These are phyloP conservation scores for Sarocladium kiliense DNA, from an alignment of 2,329 filamentous ascomycete genomes.

Conservation along the genomic window DNA sequence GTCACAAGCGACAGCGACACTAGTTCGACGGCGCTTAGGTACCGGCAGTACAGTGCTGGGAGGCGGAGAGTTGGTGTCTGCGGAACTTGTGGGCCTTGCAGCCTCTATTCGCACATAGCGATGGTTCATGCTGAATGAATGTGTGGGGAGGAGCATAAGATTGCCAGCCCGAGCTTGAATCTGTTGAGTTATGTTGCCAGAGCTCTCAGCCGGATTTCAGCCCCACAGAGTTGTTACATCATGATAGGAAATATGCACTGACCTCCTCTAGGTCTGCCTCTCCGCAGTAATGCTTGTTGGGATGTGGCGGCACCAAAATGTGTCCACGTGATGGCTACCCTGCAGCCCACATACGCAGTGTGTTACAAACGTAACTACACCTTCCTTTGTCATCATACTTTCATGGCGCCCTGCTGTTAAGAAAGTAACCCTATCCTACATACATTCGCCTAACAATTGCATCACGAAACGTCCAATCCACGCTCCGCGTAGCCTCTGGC, in stretches of 20 bases:
- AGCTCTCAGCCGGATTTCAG: too few species aligned
- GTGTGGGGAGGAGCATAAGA: neutral
- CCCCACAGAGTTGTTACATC: too few species aligned
- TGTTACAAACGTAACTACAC: too few species aligned
- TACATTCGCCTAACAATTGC: neutral
- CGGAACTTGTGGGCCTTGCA: neutral
- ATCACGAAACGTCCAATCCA: neutral
- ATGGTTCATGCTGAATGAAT: neutral
- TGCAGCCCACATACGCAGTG: too few species aligned
- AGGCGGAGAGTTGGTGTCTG: neutral
- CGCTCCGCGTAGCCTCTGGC: too few species aligned
- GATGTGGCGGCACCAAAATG: too few species aligned
- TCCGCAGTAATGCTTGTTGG: too few species aligned
- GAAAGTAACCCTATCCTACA: neutral
- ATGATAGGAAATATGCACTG: too few species aligned
- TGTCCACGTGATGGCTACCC: too few species aligned
- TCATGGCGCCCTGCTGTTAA: neutral
- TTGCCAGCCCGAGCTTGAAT: too few species aligned
- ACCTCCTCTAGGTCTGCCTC: too few species aligned
- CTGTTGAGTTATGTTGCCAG: too few species aligned
- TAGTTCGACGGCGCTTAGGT: neutral
- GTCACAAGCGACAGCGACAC: constrained; percentile 1
- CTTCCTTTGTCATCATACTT: neutral
- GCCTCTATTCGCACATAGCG: neutral
- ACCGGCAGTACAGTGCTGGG: neutral